These are phyloP conservation scores for Leccinum truebloodii DNA, from an alignment of 768 basidiomycete genomes.

Conservation along the genomic window DNA sequence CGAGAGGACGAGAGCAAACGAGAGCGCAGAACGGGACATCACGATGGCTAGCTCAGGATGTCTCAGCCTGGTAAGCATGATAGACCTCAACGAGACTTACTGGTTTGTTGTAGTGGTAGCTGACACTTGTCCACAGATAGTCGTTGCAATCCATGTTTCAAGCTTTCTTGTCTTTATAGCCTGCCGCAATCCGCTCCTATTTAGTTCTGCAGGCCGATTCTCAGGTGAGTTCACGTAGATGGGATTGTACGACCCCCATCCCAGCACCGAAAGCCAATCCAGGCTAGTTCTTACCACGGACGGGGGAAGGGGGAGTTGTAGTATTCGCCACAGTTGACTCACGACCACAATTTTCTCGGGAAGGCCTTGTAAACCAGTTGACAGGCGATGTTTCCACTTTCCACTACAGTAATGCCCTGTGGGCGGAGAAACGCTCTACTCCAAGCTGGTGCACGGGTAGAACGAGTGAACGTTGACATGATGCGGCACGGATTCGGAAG, in stretches of 20 bases:
- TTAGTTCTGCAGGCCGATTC: background rate
- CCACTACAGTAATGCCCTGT: no score
- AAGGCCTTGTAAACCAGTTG: no score
- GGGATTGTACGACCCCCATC: background rate
- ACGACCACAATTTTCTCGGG: no score
- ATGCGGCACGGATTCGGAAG: no score
- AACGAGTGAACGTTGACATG: no score
- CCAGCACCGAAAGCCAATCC: no score
- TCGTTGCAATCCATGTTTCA: background rate
- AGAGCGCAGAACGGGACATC: constrained; percentile 1
- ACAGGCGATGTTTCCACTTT: background rate
- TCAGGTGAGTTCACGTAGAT: background rate
- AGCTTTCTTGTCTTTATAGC: background rate
- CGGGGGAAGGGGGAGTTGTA: background rate
- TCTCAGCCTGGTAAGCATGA: background rate
- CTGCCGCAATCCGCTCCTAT: background rate
- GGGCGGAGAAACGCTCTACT: no score
- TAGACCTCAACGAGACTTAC: background rate
- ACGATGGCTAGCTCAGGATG: background rate
- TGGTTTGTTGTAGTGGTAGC: background rate
- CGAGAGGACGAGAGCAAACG: background rate
- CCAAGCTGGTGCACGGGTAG: no score
- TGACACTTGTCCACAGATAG: background rate
- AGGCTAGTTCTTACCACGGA: no score
- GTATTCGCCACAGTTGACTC: no score